Evolutionary conservation across 108 stramenopile species (phyloP).

Genomic region (Cylindrotheca closterium): DNA sequence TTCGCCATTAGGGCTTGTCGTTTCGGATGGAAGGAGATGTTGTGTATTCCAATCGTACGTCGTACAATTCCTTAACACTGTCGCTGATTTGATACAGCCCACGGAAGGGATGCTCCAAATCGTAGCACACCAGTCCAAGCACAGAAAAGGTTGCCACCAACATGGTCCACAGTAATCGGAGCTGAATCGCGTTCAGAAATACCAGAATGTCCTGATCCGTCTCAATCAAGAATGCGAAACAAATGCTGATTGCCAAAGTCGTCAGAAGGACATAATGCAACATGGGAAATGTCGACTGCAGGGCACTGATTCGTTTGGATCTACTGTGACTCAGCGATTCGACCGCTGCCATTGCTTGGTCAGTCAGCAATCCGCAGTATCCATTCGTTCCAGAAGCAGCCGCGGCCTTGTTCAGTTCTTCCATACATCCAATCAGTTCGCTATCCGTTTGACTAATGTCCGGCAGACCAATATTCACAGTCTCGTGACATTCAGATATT

Average conservation of each 20-base stretch:
- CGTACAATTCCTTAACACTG: conserved; percentile 55
- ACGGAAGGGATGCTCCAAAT: conserved; percentile 40
- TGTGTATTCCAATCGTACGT: conserved; percentile 27
- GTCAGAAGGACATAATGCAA: conserved; percentile 39
- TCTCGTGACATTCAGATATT: conserved; percentile 36
- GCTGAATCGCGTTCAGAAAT: conserved; percentile 64
- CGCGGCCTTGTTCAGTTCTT: conserved; percentile 34
- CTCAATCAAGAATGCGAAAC: conserved; percentile 32
- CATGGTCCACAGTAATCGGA: conserved; percentile 56
- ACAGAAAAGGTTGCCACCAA: conserved; percentile 59
- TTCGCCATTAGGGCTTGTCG: too few relatives aligned
- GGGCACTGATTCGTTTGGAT: conserved; percentile 52
- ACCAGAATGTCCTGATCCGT: conserved; percentile 49
- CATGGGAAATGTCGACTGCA: conserved; percentile 44
- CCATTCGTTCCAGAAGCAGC: background rate
- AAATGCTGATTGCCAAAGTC: conserved; percentile 26
- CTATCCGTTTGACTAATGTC: conserved; percentile 36
- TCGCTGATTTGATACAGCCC: conserved; percentile 26
- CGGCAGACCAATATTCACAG: background rate
- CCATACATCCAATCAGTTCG: conserved; percentile 59
- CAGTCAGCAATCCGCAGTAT: background rate
- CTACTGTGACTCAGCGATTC: conserved; percentile 44
- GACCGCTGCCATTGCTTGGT: conserved; percentile 45
- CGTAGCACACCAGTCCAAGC: conserved; percentile 59
- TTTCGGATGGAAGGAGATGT: too few relatives aligned